A percentile compares a stretch with the other conserved stretches of the same genome.
phyloP scores from a whole-genome alignment of 2,329 filamentous ascomycete species.

The Mollisia scopiformis region DNA sequence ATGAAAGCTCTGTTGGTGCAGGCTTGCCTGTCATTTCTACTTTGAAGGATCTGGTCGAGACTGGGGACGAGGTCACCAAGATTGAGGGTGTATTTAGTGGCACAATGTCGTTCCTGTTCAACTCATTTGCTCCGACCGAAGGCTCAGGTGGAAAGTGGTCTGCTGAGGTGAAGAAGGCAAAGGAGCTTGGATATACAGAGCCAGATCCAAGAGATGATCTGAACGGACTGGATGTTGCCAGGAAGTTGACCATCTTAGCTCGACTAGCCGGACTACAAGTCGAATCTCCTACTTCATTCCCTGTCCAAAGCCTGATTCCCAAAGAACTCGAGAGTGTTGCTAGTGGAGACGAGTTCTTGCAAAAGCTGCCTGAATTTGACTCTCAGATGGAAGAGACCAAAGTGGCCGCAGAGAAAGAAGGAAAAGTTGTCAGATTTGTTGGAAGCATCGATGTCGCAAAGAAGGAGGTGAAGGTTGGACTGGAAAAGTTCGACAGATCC shows the following conservation, averaged over 20 bases:
- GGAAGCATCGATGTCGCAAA: conserved; percentile 87
- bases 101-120: conserved; percentile 98
- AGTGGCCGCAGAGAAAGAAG: conserved; percentile 79
- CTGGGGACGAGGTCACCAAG: conserved; percentile 86
- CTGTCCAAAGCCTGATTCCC: conserved; percentile 91
- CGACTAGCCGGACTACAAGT: conserved; percentile 82
- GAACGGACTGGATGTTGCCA: conserved; percentile 88
- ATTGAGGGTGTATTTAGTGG: conserved; percentile 98
- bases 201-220: conserved; percentile 85
- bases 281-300: conserved; percentile 84
- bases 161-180: conserved; percentile 88
- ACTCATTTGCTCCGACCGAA: conserved; percentile 85
- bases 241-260: conserved; percentile 94
- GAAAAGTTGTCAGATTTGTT: conserved; percentile 92
- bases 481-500: conserved; percentile 85
- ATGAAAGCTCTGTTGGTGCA: conserved; percentile 93
- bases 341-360: conserved; percentile 85
- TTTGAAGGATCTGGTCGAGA: conserved; percentile 90
- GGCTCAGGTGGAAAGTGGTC: conserved; percentile 83
- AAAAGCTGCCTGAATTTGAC: conserved; percentile 80
- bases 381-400: conserved; percentile 88
- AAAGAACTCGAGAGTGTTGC: conserved; percentile 77
- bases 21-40: conserved; percentile 93
- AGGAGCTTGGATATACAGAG: conserved; percentile 90
- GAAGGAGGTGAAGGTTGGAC: conserved; percentile 84